Evolutionary conservation across 2,329 filamentous ascomycete species (phyloP), one percentile per base, ranked within the genome.

Genomic region (Fusarium scirpi): DNA sequence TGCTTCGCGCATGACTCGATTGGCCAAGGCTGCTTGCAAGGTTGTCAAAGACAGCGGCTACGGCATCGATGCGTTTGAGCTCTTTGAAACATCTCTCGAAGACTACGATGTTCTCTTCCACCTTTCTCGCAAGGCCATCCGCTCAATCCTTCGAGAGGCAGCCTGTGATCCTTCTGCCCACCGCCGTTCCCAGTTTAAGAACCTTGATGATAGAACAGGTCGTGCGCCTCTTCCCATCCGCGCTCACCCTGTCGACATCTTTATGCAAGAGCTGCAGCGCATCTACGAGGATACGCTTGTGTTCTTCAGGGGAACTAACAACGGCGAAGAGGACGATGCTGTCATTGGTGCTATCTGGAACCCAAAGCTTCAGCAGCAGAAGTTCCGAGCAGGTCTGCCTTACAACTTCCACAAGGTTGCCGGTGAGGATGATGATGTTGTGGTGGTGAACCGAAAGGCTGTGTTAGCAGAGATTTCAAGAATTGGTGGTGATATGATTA

Each of bases 51-150:
- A 86, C 10, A 76, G 87, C 34, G 86, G 85, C 27, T 76, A 86
- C 27, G 80, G 81, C 15, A 79, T 93, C 56, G 83, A 90, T 49
- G 73, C 78, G 5, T 41, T 71, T 4, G 63, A 71, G 27, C 85
- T 98, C 11, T 98, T 98, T 81, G 84, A 87, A n/a, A 85, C 91
- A 5, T 88, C 91, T 0, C 84, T 93, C 8, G 80, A 81, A 12
- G 94, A 97, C 70, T 99, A 94, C 79, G 94, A 98, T 78, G 91
- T 98, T 69, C 82, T 95, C n/a, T 83, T 99, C 58, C 88, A 91
- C 76, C 83, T 98, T 22, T 87, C 88, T 18, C 71, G 85, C 32
- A 89, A 87, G 70, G 82, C 82, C 52, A 77, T 87, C 46, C 83
- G 83, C 75, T 67, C 77, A 68, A 75, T 84, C 29, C 61, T 80